Base-by-base conservation (phyloP, 2,329 filamentous ascomycete species). In the Colletotrichum plurivorum region DNA sequence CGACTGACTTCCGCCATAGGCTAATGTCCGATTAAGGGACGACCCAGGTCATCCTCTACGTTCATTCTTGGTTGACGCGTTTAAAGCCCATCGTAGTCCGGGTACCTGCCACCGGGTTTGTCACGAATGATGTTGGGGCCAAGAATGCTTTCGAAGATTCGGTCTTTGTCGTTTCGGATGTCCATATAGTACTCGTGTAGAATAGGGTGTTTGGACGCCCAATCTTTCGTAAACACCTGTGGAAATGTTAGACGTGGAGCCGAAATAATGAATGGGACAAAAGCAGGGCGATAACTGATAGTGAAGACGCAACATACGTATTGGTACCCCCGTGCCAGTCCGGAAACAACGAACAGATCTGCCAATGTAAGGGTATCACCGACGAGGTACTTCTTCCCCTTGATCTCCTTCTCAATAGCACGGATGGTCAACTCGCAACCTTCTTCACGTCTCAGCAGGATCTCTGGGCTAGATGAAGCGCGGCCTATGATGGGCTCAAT, bases 161-260 rank as follows among this genome's bases (percentile, higher is more conserved):
- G 48, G 16, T 46, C 39, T 0, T 54, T 62, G 22, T 62, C 48
- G 9, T 54, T 62, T 16, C 58, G 20, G 48, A 62, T 53, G 16
- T 20, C 27, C 48, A 53, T 62, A 2, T 62, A 62, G 16, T 62
- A 62, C 16, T 46, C 58, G 20, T 54, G 48, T 0, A 62, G 22
- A 7, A 36, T 3, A 1, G 58, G 36, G 12, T 62, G 58, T 15
- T 62, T 62, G 1, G 41, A 36, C 0, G 48, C 58, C 59, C 59
- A 62, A 18, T 39, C 25, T 5, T 62, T 62, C 4, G 59, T 62
- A 22, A 62, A 62, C 2, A 62, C 49, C 59, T 62, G 31, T 36
- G 13, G 41, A 43, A 43, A n/a, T 5, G 41, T 43, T 8, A 43
- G 22, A 4, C 3, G 4, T 25, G 4, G 9, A 36, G 31, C 2